These are phyloP conservation scores for Botrytis squamosa DNA, from an alignment of 2,329 filamentous ascomycete species.

Conservation along the genomic window DNA sequence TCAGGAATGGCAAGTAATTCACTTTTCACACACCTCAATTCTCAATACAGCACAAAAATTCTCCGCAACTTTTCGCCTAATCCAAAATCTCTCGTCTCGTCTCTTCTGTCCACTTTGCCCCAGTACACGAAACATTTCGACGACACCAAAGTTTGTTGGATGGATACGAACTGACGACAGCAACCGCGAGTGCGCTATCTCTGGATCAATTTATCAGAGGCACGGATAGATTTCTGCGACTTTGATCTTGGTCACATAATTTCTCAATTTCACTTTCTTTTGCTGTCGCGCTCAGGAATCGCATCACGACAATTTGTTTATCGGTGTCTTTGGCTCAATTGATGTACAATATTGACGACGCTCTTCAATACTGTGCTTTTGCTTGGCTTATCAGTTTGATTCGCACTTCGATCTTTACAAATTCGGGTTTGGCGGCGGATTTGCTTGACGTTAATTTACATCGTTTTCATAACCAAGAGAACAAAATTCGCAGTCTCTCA, in stretches of 20 bases:
- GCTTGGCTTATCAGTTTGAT: not conserved
- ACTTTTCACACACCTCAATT: not conserved
- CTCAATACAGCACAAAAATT: too few relatives aligned
- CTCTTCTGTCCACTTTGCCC: not conserved
- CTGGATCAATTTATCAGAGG: accelerated
- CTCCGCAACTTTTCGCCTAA: not conserved
- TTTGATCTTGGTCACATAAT: not conserved
- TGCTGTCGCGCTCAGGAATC: not conserved
- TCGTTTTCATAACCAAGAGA: not conserved
- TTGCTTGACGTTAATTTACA: not conserved
- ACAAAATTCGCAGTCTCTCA: not conserved
- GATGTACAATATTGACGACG: not conserved
- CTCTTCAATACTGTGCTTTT: not conserved
- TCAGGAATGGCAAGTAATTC: not conserved
- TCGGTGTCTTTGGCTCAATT: not conserved
- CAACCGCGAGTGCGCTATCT: not conserved
- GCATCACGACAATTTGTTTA: not conserved
- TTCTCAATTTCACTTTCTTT: not conserved
- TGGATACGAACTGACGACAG: too few relatives aligned
- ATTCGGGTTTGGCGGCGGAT: too few relatives aligned
- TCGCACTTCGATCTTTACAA: not conserved
- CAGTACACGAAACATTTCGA: not conserved
- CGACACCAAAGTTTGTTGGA: not conserved
- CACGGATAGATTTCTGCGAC: not conserved
- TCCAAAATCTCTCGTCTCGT: not conserved